Evolutionary conservation across 768 basidiomycete species (phyloP), one percentile per base, ranked within the genome.

Genomic region (Russula vinacea): DNA sequence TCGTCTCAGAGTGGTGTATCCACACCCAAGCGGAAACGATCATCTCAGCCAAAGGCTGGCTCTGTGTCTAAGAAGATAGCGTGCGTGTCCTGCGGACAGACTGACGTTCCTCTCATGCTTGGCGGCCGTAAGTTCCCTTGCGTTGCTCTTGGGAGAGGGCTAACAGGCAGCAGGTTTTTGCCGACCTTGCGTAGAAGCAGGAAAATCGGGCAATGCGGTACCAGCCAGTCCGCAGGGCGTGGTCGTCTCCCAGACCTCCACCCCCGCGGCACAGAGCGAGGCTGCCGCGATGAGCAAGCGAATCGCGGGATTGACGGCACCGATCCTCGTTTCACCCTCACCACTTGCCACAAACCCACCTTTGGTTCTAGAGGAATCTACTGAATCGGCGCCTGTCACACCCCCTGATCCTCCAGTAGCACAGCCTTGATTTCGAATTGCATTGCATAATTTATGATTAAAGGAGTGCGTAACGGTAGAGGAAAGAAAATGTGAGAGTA

Each of bases 21-120:
- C 19, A 60, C 75, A 9, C 26, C 76, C 10, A 84, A 84, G 72
- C 78, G 80, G 59, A 80, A 74, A 64, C 78, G 77, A 44, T 66
- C 74, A 39, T 51, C 74, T 0, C 78, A 78, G 37, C 58, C 71
- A 1, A 79, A 77, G 60, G 55, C 67, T 11, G 71, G 72, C 49
- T 51, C 65, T 17, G 72, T 78, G 16, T 78, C 83, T 11, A 75
- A 78, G 1, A 74, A 76, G 49, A 84, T 84, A 9, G 75, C 80
- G 37, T 91, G 89, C 66, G 74, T 80, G 44, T 74, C 81, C 7
- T 91, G 89, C 72, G 81, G 81, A 50, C 80, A 83, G 71, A 82
- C 80, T 17, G 86, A 88, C 70, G 89, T 90, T 16, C 89, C 89
- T 8, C 77, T 91, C n/a, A 83, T 90, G 58, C 78, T 86, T 71